Percentiles rank a stretch among this genome's conserved stretches.
These are phyloP conservation scores for Cavenderia fasciculata DNA, from an alignment of 78 protist species.

Conservation along the genomic window DNA sequence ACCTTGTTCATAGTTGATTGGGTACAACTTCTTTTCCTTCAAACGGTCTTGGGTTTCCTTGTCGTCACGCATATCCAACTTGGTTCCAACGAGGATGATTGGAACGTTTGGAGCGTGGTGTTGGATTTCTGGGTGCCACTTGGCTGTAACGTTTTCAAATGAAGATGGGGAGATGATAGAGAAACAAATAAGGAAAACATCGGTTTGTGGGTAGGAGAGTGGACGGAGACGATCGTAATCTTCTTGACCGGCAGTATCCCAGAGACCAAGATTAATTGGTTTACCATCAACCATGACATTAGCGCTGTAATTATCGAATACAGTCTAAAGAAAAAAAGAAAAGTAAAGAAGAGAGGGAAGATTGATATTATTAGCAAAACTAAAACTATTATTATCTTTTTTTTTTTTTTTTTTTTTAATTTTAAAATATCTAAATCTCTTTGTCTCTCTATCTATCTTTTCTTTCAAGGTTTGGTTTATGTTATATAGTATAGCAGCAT, in stretches of 20 bases:
- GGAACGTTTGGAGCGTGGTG: constrained; percentile 89
- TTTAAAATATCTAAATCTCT: too few relatives aligned
- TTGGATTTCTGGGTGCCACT: constrained; percentile 91
- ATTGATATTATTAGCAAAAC: too few relatives aligned
- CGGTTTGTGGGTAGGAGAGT: constrained; percentile 94
- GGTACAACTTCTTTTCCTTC: constrained; percentile 59
- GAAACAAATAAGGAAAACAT: constrained; percentile 95
- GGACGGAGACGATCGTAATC: constrained; percentile 98
- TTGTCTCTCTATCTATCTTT: too few relatives aligned
- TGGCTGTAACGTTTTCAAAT: constrained; percentile 86
- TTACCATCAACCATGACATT: constrained; percentile 85
- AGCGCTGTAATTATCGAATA: constrained; percentile 84
- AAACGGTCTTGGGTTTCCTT: constrained; percentile 60
- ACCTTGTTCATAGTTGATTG: constrained; percentile 68
- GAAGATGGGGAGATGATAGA: constrained; percentile 86
- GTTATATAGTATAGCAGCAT: too few relatives aligned
- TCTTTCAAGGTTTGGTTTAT: too few relatives aligned
- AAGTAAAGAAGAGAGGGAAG: too few relatives aligned
- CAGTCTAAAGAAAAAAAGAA: constrained; percentile 58
- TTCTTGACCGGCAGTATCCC: constrained; percentile 94
- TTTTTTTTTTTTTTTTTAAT: constrained; percentile 1
- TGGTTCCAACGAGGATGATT: constrained; percentile 92
- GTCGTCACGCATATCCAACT: constrained; percentile 89
- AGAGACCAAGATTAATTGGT: constrained; percentile 66
- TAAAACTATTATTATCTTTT: too few relatives aligned